phyloP scores from a whole-genome alignment of 108 stramenopile species.

The Conticribra guillardii region DNA sequence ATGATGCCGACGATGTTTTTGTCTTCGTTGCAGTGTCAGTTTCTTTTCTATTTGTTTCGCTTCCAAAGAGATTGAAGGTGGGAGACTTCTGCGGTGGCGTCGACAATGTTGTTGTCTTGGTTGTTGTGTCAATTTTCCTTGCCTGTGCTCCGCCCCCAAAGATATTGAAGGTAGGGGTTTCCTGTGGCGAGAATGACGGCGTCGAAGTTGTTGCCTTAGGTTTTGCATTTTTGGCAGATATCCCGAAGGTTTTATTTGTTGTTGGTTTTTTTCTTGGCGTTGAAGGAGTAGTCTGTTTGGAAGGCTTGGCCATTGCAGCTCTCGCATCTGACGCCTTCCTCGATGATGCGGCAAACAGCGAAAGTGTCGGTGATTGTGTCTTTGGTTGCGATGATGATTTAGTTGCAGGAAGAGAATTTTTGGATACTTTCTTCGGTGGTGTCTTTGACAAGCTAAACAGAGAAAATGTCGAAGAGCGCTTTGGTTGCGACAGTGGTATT shows the following conservation, averaged over 20 bases:
- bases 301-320: not conserved
- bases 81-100: not conserved
- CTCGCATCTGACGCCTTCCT: not conserved
- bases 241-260: not conserved
- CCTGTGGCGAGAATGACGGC: not conserved
- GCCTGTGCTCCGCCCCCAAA: not conserved
- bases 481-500: not conserved
- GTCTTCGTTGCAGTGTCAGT: not conserved
- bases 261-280: not conserved
- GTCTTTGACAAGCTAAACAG: not conserved
- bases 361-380: not conserved
- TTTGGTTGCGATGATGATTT: not conserved
- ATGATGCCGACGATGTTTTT: not conserved
- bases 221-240: not conserved
- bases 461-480: conserved; percentile 7
- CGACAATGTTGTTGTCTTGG: not conserved
- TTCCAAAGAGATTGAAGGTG: not conserved
- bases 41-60: not conserved
- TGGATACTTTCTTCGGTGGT: not conserved
- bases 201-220: not conserved
- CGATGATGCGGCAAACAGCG: not conserved
- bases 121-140: not conserved
- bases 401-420: not conserved
- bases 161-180: conserved; percentile 1
- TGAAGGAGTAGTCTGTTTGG: not conserved